Evolutionary conservation across 2,329 filamentous ascomycete species (phyloP).

Genomic region (Huntiella abstrusa): DNA sequence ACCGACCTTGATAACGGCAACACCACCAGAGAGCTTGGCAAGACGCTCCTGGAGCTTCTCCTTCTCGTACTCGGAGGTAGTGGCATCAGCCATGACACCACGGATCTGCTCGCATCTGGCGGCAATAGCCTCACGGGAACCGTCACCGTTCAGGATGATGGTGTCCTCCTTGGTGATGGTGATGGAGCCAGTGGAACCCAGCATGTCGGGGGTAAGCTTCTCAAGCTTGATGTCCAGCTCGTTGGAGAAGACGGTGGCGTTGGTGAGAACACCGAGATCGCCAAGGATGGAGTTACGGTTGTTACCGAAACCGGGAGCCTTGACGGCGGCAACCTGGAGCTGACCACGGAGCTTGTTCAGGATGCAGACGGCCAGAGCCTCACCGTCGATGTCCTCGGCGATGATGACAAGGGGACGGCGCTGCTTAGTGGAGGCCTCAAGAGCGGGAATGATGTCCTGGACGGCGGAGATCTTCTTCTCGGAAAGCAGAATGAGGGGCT

Average conservation of each 20-base stretch:
- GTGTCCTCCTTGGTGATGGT: constrained; percentile 99
- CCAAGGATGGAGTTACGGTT: constrained; percentile 99
- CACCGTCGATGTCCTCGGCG: constrained; percentile 96
- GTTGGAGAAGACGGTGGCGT: constrained; percentile 92
- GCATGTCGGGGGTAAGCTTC: constrained; percentile 89
- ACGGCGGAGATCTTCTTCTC: constrained; percentile 99
- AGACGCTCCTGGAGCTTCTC: constrained; percentile 99
- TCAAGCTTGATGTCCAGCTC: constrained; percentile 98
- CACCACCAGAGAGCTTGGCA: constrained; percentile 95
- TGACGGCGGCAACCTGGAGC: constrained; percentile 94
- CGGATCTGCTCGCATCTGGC: constrained; percentile 99
- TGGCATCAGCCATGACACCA: constrained; percentile 82
- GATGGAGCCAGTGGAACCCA: constrained; percentile 92
- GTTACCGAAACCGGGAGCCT: constrained; percentile 97
- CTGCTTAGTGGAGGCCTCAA: constrained; percentile 89
- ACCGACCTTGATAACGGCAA: constrained; percentile 98
- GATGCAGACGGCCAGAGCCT: constrained; percentile 96
- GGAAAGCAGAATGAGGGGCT: constrained; percentile 92
- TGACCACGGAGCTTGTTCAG: constrained; percentile 99
- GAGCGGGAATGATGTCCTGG: constrained; percentile 94
- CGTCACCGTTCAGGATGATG: constrained; percentile 93
- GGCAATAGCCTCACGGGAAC: constrained; percentile 78
- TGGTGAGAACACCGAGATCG: constrained; percentile 87
- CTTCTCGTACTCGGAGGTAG: constrained; percentile 98
- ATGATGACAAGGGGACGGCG: constrained; percentile 95